phyloP scores from a whole-genome alignment of 352 stramenopile genomes.

The Phytophthora boehmeriae region DNA sequence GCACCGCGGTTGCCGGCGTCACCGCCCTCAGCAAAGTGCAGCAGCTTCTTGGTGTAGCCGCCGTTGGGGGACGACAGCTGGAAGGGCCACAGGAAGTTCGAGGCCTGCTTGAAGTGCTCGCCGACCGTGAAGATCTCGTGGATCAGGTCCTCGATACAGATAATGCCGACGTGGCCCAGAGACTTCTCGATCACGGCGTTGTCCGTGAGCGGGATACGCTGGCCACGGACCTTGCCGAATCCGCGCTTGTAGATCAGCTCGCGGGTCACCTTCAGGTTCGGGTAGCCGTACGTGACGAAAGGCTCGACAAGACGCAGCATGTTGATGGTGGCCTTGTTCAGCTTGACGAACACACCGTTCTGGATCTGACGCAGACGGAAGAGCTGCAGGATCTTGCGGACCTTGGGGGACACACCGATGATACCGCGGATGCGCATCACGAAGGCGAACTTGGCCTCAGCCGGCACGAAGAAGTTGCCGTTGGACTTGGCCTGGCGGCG shows the following conservation, averaged over 20 bases:
- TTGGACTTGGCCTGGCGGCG: constrained; percentile 95
- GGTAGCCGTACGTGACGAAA: constrained; percentile 99
- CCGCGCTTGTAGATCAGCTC: constrained; percentile 99
- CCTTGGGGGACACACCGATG: constrained; percentile 92
- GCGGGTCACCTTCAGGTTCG: constrained; percentile 97
- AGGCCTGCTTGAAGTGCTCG: constrained; percentile 98
- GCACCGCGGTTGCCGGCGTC: constrained; percentile 92
- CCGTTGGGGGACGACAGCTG: constrained; percentile 98
- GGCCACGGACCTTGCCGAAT: constrained; percentile 98
- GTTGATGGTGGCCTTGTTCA: constrained; percentile 99
- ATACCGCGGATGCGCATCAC: constrained; percentile 99
- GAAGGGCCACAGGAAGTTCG: constrained; percentile 99
- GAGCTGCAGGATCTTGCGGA: constrained; percentile 98
- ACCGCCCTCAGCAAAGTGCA: constrained; percentile 94
- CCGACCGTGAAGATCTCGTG: constrained; percentile 99
- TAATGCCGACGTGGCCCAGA: constrained; percentile 95
- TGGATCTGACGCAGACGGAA: constrained; percentile 99
- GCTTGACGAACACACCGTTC: constrained; percentile 99
- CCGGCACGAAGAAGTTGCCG: constrained; percentile 97
- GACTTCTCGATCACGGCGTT: constrained; percentile 98
- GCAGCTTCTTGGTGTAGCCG: constrained; percentile 94
- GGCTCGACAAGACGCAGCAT: constrained; percentile 99
- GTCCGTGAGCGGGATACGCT: constrained; percentile 97
- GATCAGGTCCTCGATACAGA: constrained; percentile 99
- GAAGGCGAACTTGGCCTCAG: constrained; percentile 97